Evolutionary conservation across 1,284 basidiomycete species (phyloP).

Genomic region (Moesziomyces sp.): DNA sequence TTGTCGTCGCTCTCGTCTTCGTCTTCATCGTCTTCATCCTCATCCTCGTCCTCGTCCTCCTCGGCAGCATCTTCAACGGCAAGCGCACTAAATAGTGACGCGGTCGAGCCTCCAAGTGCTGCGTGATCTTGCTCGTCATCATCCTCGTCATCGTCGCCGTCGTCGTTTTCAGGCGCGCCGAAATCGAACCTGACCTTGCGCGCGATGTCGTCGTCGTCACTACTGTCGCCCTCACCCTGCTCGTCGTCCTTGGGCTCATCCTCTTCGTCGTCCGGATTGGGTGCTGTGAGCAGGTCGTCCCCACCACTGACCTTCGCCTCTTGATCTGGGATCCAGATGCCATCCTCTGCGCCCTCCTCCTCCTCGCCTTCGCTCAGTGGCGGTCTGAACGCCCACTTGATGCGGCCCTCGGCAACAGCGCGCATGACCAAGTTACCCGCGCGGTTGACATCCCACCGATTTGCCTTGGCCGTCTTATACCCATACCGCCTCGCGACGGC

Average conservation of each 20-base stretch:
- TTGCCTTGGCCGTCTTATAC: slow-evolving; percentile 83
- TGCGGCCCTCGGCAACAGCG: slow-evolving; percentile 78
- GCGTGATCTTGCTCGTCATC: slow-evolving; percentile 6
- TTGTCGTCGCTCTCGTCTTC: background rate
- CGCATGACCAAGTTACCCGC: slow-evolving; percentile 80
- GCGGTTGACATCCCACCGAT: slow-evolving; percentile 84
- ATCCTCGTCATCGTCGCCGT: slow-evolving; percentile 14
- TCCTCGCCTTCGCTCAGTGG: slow-evolving; percentile 4
- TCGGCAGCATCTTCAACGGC: slow-evolving; percentile 43
- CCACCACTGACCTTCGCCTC: background rate
- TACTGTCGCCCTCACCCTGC: slow-evolving; percentile 5
- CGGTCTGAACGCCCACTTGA: slow-evolving; percentile 79
- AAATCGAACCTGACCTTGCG: slow-evolving; percentile 33
- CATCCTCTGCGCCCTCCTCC: slow-evolving; percentile 11
- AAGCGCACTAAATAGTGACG: slow-evolving; percentile 36
- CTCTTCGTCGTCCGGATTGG: slow-evolving; percentile 35
- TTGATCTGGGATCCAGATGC: slow-evolving; percentile 34
- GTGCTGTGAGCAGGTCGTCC: slow-evolving; percentile 30
- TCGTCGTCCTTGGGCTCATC: slow-evolving; percentile 23
- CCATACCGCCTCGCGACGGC: slow-evolving; percentile 80
- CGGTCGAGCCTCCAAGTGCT: slow-evolving; percentile 9
- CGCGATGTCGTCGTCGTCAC: slow-evolving; percentile 20
- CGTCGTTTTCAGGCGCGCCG: slow-evolving; percentile 18
- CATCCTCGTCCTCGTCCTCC: slow-evolving; percentile 23
- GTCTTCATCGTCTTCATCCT: slow-evolving; percentile 16